These are phyloP conservation scores for Helotiales sp. DNA, from an alignment of 2,329 filamentous ascomycete species.

Conservation along the genomic window DNA sequence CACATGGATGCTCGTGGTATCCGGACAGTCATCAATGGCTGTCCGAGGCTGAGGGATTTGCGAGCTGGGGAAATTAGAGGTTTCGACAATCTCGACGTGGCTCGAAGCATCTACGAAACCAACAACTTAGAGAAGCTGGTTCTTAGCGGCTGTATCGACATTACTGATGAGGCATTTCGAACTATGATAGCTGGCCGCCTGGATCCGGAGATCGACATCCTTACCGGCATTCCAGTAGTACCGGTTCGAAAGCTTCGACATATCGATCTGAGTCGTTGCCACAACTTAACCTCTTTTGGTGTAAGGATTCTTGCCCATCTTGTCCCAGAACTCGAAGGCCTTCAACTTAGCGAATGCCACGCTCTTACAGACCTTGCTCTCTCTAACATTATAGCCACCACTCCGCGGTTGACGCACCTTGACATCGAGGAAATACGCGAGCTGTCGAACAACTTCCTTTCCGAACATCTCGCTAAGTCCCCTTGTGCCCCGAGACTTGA, in stretches of 20 bases:
- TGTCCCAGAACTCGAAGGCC: conserved; percentile 76
- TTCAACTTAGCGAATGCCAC: conserved; percentile 80
- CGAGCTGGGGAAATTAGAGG: conserved; percentile 79
- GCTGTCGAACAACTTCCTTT: conserved; percentile 73
- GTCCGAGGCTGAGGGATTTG: conserved; percentile 73
- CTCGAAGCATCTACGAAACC: conserved; percentile 71
- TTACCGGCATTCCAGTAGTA: conserved; percentile 75
- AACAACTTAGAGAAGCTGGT: conserved; percentile 84
- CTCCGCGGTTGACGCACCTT: conserved; percentile 77
- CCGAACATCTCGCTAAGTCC: conserved; percentile 71
- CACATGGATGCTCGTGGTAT: conserved; percentile 79
- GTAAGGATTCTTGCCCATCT: conserved; percentile 71
- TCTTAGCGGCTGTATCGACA: conserved; percentile 74
- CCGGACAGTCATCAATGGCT: conserved; percentile 69
- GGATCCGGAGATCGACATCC: conserved; percentile 75
- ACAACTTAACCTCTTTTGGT: conserved; percentile 69
- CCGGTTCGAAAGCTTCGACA: conserved; percentile 78
- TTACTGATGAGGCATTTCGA: conserved; percentile 73
- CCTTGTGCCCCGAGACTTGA: conserved; percentile 71
- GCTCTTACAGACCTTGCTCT: conserved; percentile 73
- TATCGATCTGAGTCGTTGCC: conserved; percentile 80
- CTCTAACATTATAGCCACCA: conserved; percentile 69
- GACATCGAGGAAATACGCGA: conserved; percentile 84
- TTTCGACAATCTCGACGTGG: conserved; percentile 73
- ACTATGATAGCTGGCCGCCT: conserved; percentile 71